Percentiles rank a stretch among this genome's conserved stretches.
Evolutionary conservation across 352 stramenopile species (phyloP).

Genomic region (Hyphochytrium catenoides): DNA sequence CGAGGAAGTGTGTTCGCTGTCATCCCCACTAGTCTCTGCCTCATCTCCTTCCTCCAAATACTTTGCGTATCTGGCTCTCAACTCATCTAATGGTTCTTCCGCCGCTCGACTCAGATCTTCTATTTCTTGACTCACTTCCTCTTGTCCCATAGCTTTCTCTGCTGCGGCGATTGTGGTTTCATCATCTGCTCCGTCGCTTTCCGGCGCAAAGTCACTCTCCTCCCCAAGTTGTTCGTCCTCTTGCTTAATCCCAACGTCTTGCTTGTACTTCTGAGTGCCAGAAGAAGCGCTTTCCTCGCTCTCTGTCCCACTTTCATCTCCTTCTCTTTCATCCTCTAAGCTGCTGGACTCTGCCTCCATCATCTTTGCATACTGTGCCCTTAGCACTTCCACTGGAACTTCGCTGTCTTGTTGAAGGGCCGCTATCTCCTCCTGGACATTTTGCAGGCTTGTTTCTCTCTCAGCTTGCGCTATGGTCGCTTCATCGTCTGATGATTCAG

Average conservation of each 20-base stretch:
- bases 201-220: neutral
- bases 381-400: too few relatives aligned
- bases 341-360: too few relatives aligned
- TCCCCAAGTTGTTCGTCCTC: constrained; percentile 13
- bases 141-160: constrained; percentile 1
- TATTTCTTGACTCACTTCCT: constrained; percentile 4
- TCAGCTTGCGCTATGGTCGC: neutral
- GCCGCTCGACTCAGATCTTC: too few relatives aligned
- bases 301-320: constrained; percentile 10
- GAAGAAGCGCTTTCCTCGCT: constrained; percentile 10
- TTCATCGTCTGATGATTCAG: constrained; percentile 4
- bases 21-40: constrained; percentile 4
- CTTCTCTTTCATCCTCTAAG: too few relatives aligned
- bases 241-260: neutral
- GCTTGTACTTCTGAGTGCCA: neutral
- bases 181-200: constrained; percentile 3
- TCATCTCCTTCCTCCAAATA: neutral
- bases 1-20: too few relatives aligned
- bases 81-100: too few relatives aligned
- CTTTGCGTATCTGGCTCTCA: too few relatives aligned
- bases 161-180: constrained; percentile 8
- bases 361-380: too few relatives aligned
- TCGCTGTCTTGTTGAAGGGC: neutral
- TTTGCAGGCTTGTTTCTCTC: neutral
- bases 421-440: neutral